Percentiles rank a stretch among this genome's conserved stretches.
phyloP scores from a whole-genome alignment of 2,329 filamentous ascomycete species.

The Ascocoryne sarcoides region DNA sequence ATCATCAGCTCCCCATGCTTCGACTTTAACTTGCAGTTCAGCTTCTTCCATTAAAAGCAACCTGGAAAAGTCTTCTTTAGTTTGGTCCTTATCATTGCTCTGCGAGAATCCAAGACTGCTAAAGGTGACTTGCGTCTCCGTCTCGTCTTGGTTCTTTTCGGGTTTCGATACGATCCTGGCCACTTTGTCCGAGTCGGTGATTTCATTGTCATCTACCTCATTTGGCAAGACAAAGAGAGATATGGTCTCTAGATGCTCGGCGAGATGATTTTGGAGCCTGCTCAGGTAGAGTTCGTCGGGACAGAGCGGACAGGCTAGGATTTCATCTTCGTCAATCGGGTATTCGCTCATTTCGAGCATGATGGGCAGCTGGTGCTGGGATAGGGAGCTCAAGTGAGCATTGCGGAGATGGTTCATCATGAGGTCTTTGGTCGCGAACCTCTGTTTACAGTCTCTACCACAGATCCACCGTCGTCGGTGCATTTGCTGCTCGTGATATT shows the following conservation, averaged over 20 bases:
- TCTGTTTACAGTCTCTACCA: background rate
- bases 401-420: background rate
- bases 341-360: slow-evolving; percentile 1
- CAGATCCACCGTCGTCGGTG: slow-evolving; percentile 3
- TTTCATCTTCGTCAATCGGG: slow-evolving; percentile 1
- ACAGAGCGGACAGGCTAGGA: slow-evolving; percentile 1
- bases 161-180: too few relatives aligned
- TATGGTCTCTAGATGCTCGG: background rate
- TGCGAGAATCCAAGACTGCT: too few relatives aligned
- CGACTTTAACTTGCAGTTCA: too few relatives aligned
- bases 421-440: background rate
- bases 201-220: too few relatives aligned
- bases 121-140: too few relatives aligned
- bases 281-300: background rate
- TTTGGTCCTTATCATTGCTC: too few relatives aligned
- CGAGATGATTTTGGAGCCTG: background rate
- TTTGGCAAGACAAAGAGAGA: slow-evolving; percentile 2
- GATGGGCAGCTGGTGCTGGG: background rate
- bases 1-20: too few relatives aligned
- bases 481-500: slow-evolving; percentile 2
- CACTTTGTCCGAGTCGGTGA: too few relatives aligned
- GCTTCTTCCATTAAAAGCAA: too few relatives aligned
- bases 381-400: background rate
- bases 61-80: too few relatives aligned
- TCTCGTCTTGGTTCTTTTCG: too few relatives aligned